phyloP scores from a whole-genome alignment of 345 rosid species.

The Gossypium sturtianum region DNA sequence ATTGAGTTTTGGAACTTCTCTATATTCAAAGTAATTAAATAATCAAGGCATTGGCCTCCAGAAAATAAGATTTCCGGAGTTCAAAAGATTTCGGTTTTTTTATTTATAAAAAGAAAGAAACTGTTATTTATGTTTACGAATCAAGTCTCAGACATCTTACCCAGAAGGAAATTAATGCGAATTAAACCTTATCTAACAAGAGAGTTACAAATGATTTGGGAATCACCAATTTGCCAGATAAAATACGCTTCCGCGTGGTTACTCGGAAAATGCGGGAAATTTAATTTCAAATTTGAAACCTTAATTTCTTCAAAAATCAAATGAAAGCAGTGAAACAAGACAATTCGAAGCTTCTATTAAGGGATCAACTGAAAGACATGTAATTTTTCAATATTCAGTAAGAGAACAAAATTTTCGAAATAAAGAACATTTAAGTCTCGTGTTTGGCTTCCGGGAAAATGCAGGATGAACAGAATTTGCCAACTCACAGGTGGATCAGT shows the following conservation, averaged over 20 bases:
- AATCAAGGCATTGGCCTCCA: background rate
- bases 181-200: background rate
- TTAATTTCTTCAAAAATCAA: background rate
- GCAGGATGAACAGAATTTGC: background rate
- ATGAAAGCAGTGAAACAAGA: background rate
- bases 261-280: background rate
- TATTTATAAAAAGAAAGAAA: background rate
- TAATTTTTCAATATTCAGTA: background rate
- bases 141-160: background rate
- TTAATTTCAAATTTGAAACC: background rate
- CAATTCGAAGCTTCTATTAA: background rate
- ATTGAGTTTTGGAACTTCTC: background rate
- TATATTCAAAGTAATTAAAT: background rate
- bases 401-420: background rate
- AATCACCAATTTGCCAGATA: background rate
- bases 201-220: background rate
- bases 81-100: background rate
- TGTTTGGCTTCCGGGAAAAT: slow-evolving; percentile 1
- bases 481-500: background rate
- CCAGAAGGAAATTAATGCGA: background rate
- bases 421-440: background rate
- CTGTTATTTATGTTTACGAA: too few species aligned
- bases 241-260: background rate
- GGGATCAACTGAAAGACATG: background rate
- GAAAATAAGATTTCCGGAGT: background rate